Percentiles rank a stretch among this genome's conserved stretches.
These are phyloP conservation scores for Eucommia ulmoides DNA, from an alignment of 257 asterid species.

Conservation along the genomic window DNA sequence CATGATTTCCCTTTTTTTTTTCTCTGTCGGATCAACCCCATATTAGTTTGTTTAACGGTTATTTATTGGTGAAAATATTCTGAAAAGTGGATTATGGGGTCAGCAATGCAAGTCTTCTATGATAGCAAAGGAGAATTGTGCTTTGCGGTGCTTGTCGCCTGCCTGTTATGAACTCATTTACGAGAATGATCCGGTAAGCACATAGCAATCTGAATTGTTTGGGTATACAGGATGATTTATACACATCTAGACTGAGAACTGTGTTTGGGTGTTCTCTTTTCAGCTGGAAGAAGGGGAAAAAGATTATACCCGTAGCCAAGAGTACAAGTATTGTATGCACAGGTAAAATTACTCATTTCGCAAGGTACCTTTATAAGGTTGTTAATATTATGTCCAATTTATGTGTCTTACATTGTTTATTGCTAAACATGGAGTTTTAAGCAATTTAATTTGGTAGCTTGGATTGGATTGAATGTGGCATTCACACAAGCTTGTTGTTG, in stretches of 20 bases:
- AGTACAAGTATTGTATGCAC: conserved; percentile 93
- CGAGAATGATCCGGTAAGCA: conserved; percentile 85
- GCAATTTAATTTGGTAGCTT: too few species aligned
- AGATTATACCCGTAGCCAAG: conserved; percentile 62
- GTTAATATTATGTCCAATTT: too few species aligned
- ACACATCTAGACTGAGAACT: neutral
- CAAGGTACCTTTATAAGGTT: too few species aligned
- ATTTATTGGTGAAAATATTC: conserved; percentile 3
- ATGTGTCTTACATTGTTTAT: too few species aligned
- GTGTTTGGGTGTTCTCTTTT: conserved; percentile 14
- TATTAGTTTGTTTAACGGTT: neutral
- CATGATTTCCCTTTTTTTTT: neutral
- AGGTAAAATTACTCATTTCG: conserved; percentile 27
- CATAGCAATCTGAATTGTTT: neutral
- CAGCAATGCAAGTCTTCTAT: conserved; percentile 52
- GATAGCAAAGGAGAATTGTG: conserved; percentile 81
- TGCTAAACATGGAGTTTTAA: too few species aligned
- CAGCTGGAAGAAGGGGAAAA: conserved; percentile 97
- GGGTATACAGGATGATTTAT: neutral
- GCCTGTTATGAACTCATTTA: conserved; percentile 67
- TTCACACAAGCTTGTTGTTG: too few species aligned
- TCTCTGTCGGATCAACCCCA: neutral
- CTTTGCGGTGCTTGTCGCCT: conserved; percentile 71
- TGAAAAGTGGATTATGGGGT: conserved; percentile 84
- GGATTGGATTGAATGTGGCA: too few species aligned